Conservation (phyloP, 2,329 filamentous ascomycete species). For the Rosellinia necatrix region DNA sequence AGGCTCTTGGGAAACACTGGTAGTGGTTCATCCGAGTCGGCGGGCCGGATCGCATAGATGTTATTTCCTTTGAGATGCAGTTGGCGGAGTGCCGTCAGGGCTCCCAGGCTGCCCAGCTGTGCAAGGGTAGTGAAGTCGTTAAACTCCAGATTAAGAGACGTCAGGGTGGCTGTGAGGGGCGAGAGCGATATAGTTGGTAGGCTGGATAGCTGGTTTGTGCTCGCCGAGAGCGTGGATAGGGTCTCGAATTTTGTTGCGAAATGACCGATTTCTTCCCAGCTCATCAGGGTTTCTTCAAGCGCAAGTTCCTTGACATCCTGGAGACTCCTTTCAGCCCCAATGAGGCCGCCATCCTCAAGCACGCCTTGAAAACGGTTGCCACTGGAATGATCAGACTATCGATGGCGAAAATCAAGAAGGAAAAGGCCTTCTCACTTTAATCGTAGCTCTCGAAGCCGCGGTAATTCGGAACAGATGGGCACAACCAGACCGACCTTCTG, state of each 20-base stretch:
- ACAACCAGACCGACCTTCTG: slow-evolving; percentile 68
- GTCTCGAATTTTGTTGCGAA: slow-evolving; percentile 58
- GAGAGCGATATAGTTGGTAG: slow-evolving; percentile 51
- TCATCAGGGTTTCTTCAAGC: slow-evolving; percentile 69
- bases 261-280: slow-evolving; percentile 66
- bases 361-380: slow-evolving; percentile 70
- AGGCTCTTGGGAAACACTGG: slow-evolving; percentile 60
- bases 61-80: slow-evolving; percentile 78
- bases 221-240: slow-evolving; percentile 56
- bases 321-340: slow-evolving; percentile 49
- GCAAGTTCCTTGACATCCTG: slow-evolving; percentile 62
- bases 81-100: slow-evolving; percentile 58
- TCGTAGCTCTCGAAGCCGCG: slow-evolving; percentile 67
- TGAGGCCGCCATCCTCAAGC: slow-evolving; percentile 47
- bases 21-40: slow-evolving; percentile 33
- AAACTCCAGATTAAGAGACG: slow-evolving; percentile 70
- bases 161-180: slow-evolving; percentile 56
- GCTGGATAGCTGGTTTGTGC: slow-evolving; percentile 61
- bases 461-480: slow-evolving; percentile 72
- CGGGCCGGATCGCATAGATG: slow-evolving; percentile 54
- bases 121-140: slow-evolving; percentile 68
- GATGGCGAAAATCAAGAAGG: neutral
- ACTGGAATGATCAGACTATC: slow-evolving; percentile 48
- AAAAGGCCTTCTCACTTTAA: slow-evolving; percentile 64
- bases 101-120: slow-evolving; percentile 59